Evolutionary conservation across 257 asterid genomes (phyloP).

Genomic region (Rauvolfia tetraphylla): DNA sequence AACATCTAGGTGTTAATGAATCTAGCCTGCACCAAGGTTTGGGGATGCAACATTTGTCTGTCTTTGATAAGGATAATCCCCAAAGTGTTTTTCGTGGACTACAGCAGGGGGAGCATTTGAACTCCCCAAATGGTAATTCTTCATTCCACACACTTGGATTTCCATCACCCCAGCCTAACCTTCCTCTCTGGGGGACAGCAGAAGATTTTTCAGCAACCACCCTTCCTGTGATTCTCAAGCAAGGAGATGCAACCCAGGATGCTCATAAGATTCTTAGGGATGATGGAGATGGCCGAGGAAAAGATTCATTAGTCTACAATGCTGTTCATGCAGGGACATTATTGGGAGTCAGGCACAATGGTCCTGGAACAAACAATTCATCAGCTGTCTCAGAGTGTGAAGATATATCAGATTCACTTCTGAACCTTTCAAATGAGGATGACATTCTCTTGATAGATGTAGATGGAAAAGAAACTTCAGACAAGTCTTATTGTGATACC

Average conservation of each 20-base stretch:
- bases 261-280: slow-evolving; percentile 31
- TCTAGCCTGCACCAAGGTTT: slow-evolving; percentile 21
- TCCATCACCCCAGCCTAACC: slow-evolving; percentile 38
- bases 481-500: slow-evolving; percentile 32
- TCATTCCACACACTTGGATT: slow-evolving; percentile 34
- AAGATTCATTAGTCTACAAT: slow-evolving; percentile 28
- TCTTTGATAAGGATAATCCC: slow-evolving; percentile 35
- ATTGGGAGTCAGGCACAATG: slow-evolving; percentile 18
- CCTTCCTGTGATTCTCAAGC: slow-evolving; percentile 35
- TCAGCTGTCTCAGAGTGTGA: slow-evolving; percentile 41
- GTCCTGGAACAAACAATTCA: slow-evolving; percentile 17
- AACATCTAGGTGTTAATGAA: slow-evolving; percentile 19
- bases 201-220: slow-evolving; percentile 38
- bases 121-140: slow-evolving; percentile 39
- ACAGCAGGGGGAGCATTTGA: slow-evolving; percentile 37
- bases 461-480: slow-evolving; percentile 42
- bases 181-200: slow-evolving; percentile 39
- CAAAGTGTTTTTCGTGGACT: slow-evolving; percentile 37
- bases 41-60: slow-evolving; percentile 29
- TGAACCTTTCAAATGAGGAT: slow-evolving; percentile 84
- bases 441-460: slow-evolving; percentile 52
- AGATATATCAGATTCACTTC: slow-evolving; percentile 74
- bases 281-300: slow-evolving; percentile 36
- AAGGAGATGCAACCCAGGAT: slow-evolving; percentile 30
- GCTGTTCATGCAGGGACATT: slow-evolving; percentile 26